Evolutionary conservation across 2,329 filamentous ascomycete genomes (phyloP).

Genomic region (Ophiostoma piceae): DNA sequence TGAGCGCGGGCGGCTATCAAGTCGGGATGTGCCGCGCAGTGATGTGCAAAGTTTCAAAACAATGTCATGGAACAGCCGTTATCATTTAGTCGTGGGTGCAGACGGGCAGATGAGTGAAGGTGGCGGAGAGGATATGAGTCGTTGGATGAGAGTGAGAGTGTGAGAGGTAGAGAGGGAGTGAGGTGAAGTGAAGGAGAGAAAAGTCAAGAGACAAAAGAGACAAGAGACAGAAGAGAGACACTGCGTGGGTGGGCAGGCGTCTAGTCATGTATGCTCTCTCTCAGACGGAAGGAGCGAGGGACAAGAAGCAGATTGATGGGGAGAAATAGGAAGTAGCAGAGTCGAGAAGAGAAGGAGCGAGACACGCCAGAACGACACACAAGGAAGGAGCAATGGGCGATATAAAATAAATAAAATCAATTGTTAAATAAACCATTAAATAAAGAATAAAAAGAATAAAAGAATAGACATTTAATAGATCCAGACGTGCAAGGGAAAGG

Average conservation of each 20-base stretch:
- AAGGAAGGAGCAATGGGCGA: background rate
- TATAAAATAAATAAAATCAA: background rate
- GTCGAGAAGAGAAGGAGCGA: background rate
- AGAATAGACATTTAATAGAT: background rate
- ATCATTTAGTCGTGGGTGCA: background rate
- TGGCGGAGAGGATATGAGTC: background rate
- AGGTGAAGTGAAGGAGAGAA: background rate
- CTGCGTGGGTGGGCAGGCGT: constrained; percentile 21
- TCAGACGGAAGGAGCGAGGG: constrained; percentile 13
- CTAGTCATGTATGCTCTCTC: constrained; percentile 23
- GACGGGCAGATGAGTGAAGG: background rate
- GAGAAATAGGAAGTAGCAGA: background rate
- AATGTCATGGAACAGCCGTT: constrained; percentile 3
- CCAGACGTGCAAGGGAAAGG: background rate
- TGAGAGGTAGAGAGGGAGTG: background rate
- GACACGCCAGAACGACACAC: background rate
- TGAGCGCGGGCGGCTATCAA: background rate
- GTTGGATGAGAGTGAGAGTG: background rate
- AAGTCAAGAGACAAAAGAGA: constrained; percentile 7
- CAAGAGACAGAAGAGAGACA: constrained; percentile 2
- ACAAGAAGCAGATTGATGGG: constrained; percentile 4
- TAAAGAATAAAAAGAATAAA: background rate
- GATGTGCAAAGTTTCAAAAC: constrained; percentile 12
- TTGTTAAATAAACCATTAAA: background rate
- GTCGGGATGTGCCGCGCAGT: background rate